Conservation (phyloP, 2,329 filamentous ascomycete species). For the Exophiala oligosperma region DNA sequence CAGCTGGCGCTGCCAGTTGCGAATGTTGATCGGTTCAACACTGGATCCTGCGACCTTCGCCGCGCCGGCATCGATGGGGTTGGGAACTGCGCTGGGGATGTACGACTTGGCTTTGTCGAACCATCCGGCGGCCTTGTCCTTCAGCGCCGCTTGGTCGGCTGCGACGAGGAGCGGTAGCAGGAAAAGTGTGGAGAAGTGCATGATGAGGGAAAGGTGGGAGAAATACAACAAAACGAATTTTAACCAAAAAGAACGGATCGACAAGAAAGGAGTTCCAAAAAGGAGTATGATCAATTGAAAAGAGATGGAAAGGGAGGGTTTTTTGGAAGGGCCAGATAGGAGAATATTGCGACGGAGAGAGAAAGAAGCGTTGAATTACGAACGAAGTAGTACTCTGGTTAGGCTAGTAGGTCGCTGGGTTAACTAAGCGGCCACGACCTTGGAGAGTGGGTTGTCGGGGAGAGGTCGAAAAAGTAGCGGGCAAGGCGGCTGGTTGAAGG, state of each 20-base stretch:
- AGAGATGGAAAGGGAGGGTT: neutral
- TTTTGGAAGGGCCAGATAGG: neutral
- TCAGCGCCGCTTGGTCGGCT: constrained; percentile 55
- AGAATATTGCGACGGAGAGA: neutral
- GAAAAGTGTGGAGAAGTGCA: constrained; percentile 56
- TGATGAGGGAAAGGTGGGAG: constrained; percentile 30
- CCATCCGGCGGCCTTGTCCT: constrained; percentile 47
- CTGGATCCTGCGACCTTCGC: constrained; percentile 51
- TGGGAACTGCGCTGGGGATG: constrained; percentile 39
- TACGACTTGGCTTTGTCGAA: constrained; percentile 55
- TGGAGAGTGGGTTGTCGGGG: neutral
- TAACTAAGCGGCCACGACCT: neutral
- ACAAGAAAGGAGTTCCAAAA: neutral
- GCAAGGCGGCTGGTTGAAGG: constrained; percentile 30
- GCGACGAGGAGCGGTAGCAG: constrained; percentile 38
- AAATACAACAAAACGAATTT: neutral
- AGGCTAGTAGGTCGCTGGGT: neutral
- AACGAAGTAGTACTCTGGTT: too few relatives aligned
- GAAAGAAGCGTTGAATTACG: neutral
- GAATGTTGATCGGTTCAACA: constrained; percentile 54
- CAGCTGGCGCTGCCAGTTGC: constrained; percentile 59
- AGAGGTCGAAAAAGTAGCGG: neutral
- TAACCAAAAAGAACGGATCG: neutral
- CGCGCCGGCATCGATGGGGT: constrained; percentile 42
- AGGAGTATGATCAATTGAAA: too few relatives aligned